A percentile compares a stretch with the other conserved stretches of the same genome.
These are phyloP conservation scores for Fomitopsis palustris DNA, from an alignment of 1,284 basidiomycete species.

Conservation along the genomic window DNA sequence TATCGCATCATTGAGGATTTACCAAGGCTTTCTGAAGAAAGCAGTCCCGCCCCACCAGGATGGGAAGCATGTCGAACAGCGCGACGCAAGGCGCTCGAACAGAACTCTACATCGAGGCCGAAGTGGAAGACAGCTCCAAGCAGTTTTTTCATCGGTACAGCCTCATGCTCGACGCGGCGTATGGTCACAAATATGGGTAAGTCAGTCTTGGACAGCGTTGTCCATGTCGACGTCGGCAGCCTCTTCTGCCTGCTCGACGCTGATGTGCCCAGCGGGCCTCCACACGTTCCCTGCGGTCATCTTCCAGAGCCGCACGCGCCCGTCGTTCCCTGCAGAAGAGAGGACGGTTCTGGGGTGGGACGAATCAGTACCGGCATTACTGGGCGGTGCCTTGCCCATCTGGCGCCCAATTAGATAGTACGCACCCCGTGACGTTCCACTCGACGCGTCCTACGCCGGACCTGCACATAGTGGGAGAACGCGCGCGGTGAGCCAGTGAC, in stretches of 20 bases:
- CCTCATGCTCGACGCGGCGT: background rate
- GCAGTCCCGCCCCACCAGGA: too few species aligned
- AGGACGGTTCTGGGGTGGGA: slow-evolving; percentile 88
- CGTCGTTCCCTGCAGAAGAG: slow-evolving; percentile 88
- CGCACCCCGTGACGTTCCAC: slow-evolving; percentile 87
- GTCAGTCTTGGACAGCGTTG: slow-evolving; percentile 25
- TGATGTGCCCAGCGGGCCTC: slow-evolving; percentile 74
- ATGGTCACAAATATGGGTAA: background rate
- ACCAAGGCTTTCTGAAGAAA: too few species aligned
- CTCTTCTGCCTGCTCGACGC: slow-evolving; percentile 70
- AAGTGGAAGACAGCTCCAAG: too few species aligned
- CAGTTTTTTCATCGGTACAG: too few species aligned
- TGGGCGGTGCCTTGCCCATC: background rate
- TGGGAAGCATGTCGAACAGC: too few species aligned
- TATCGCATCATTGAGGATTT: too few species aligned
- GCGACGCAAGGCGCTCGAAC: too few species aligned
- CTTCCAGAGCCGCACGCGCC: slow-evolving; percentile 87
- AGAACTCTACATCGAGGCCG: too few species aligned
- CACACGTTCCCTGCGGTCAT: slow-evolving; percentile 72
- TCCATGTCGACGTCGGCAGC: slow-evolving; percentile 40
- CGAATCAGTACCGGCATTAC: too few species aligned
- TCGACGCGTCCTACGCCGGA: slow-evolving; percentile 71
- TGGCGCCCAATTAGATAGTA: slow-evolving; percentile 13
- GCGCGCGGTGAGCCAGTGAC: background rate
- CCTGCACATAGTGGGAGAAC: slow-evolving; percentile 29